These are phyloP conservation scores for Sporothrix pallida DNA, from an alignment of 2,329 filamentous ascomycete species.

Conservation along the genomic window DNA sequence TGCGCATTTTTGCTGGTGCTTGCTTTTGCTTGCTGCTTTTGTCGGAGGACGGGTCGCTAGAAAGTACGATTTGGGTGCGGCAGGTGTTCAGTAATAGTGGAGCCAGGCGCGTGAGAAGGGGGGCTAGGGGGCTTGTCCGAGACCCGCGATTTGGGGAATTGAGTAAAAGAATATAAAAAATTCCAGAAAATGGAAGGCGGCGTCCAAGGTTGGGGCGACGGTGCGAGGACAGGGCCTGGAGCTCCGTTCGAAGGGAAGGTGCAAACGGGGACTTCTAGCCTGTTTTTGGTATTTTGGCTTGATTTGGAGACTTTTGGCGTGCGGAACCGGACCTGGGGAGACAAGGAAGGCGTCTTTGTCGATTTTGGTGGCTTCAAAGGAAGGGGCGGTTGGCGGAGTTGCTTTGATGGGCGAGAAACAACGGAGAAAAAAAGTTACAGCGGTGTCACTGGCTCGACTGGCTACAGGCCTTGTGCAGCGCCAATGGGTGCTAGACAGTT, in stretches of 20 bases:
- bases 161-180: background rate
- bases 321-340: slow-evolving; percentile 28
- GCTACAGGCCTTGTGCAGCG: slow-evolving; percentile 1
- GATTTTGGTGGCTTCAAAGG: background rate
- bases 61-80: slow-evolving; percentile 11
- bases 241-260: slow-evolving; percentile 24
- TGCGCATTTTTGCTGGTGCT: slow-evolving; percentile 30
- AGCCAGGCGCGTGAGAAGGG: slow-evolving; percentile 11
- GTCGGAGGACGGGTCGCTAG: background rate
- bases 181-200: background rate
- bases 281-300: background rate
- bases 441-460: slow-evolving; percentile 15
- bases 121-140: background rate
- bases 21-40: background rate
- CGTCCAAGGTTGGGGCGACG: background rate
- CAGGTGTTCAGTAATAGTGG: slow-evolving; percentile 28
- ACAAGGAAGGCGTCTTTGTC: background rate
- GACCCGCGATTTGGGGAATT: background rate
- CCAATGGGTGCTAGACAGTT: slow-evolving; percentile 12
- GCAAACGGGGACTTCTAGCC: slow-evolving; percentile 8
- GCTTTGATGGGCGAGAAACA: background rate
- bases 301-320: background rate
- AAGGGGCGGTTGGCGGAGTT: slow-evolving; percentile 6
- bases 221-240: background rate
- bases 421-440: background rate